phyloP scores from a whole-genome alignment of 2,329 filamentous ascomycete species.

The Fusarium fujikuroi region DNA sequence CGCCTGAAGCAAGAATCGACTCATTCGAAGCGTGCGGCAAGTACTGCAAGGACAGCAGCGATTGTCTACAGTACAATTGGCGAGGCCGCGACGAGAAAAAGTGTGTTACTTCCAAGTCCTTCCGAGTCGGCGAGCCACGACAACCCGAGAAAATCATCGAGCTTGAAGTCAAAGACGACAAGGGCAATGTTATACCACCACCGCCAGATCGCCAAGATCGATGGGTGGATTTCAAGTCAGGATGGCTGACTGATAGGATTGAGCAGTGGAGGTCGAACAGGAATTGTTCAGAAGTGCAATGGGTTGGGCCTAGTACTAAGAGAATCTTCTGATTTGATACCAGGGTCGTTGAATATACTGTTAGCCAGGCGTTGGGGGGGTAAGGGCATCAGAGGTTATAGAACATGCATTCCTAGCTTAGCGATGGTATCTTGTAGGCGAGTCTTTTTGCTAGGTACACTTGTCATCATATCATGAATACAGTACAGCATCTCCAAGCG shows the following conservation, averaged over 20 bases:
- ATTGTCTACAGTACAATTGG: slow-evolving; percentile 49
- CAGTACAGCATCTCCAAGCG: background rate
- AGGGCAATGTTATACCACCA: slow-evolving; percentile 39
- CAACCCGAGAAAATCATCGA: slow-evolving; percentile 39
- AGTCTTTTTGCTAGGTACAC: background rate
- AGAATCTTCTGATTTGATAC: slow-evolving; percentile 41
- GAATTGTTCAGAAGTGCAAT: slow-evolving; percentile 46
- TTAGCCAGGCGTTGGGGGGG: slow-evolving; percentile 36
- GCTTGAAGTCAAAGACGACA: slow-evolving; percentile 41
- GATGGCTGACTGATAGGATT: slow-evolving; percentile 45
- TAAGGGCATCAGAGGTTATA: slow-evolving; percentile 20
- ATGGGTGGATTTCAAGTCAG: slow-evolving; percentile 47
- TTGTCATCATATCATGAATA: background rate
- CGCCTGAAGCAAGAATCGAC: slow-evolving; percentile 40
- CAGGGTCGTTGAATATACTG: slow-evolving; percentile 13
- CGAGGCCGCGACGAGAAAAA: slow-evolving; percentile 45
- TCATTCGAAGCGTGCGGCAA: slow-evolving; percentile 45
- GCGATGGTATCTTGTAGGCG: background rate
- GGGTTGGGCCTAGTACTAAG: slow-evolving; percentile 49
- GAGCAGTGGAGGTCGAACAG: slow-evolving; percentile 41
- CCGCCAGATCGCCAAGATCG: slow-evolving; percentile 30
- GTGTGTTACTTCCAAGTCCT: slow-evolving; percentile 44
- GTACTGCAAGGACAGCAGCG: slow-evolving; percentile 40
- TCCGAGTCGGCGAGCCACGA: slow-evolving; percentile 44
- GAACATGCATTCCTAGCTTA: slow-evolving; percentile 13